A percentile compares a stretch with the other conserved stretches of the same genome.
These are phyloP conservation scores for Saccharomycopsis javanensis DNA, from an alignment of 805 yeast genomes.

Conservation along the genomic window DNA sequence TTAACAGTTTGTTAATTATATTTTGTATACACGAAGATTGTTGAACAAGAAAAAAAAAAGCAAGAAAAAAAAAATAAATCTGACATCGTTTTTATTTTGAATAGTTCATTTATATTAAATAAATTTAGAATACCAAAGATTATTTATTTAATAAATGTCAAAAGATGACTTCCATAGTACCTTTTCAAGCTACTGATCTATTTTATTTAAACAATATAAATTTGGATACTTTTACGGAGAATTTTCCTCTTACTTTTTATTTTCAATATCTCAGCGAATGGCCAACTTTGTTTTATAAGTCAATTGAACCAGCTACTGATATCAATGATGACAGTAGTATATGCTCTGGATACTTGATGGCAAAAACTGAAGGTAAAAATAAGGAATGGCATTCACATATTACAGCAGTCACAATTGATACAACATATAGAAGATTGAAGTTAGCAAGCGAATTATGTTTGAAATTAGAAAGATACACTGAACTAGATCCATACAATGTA, in stretches of 20 bases:
- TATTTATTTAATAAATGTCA: background rate
- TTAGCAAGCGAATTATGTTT: conserved; percentile 73
- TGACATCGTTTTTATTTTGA: too few relatives aligned
- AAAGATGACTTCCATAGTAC: conserved; percentile 75
- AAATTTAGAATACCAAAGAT: background rate
- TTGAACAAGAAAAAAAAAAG: too few relatives aligned
- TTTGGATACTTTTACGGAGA: conserved; percentile 84
- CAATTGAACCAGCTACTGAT: conserved; percentile 38
- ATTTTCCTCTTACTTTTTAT: conserved; percentile 77
- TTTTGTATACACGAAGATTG: too few relatives aligned
- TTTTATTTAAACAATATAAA: conserved; percentile 67
- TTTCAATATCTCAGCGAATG: conserved; percentile 72
- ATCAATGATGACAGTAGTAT: conserved; percentile 11
- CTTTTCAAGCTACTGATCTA: conserved; percentile 81
- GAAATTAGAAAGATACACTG: conserved; percentile 63
- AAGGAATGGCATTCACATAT: conserved; percentile 95
- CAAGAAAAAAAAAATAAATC: too few relatives aligned
- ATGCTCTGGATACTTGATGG: conserved; percentile 79
- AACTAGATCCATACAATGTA: conserved; percentile 67
- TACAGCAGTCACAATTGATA: conserved; percentile 87
- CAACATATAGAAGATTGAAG: conserved; percentile 75
- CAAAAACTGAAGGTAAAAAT: conserved; percentile 83
- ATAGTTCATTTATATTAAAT: background rate
- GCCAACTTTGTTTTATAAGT: conserved; percentile 85
- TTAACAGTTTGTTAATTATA: too few relatives aligned